Evolutionary conservation across 306 rosid genomes (phyloP).

Genomic region (Castanopsis chinensis): DNA sequence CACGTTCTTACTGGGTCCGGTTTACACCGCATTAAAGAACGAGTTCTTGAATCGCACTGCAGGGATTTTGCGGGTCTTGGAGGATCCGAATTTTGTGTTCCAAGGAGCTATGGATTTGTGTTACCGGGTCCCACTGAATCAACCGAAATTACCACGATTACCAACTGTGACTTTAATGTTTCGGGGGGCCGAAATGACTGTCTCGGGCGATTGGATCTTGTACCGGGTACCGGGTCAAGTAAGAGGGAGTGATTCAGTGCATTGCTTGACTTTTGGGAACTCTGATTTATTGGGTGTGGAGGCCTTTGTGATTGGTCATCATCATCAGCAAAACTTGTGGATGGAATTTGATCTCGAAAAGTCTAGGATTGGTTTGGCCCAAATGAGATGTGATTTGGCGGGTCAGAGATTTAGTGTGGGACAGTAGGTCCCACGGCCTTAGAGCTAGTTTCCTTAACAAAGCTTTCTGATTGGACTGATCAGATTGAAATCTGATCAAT

Average conservation of each 20-base stretch:
- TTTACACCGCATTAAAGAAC: constrained; percentile 41
- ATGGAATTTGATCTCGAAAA: constrained; percentile 70
- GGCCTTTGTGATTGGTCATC: constrained; percentile 76
- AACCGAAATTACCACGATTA: constrained; percentile 30
- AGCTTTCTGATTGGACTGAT: no score
- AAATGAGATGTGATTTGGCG: constrained; percentile 55
- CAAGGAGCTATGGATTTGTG: constrained; percentile 83
- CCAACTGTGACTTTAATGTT: constrained; percentile 66
- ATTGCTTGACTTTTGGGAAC: constrained; percentile 83
- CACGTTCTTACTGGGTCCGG: constrained; percentile 74
- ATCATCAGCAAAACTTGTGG: constrained; percentile 85
- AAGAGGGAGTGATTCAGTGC: constrained; percentile 51
- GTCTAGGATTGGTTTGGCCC: constrained; percentile 68
- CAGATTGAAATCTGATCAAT: no score
- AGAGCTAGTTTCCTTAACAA: no score
- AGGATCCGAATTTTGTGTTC: constrained; percentile 61
- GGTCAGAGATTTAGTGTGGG: constrained; percentile 41
- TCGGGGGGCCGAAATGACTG: constrained; percentile 63
- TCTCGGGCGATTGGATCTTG: constrained; percentile 45
- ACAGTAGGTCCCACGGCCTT: constrained; percentile 4
- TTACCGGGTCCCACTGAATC: constrained; percentile 44
- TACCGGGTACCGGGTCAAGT: constrained; percentile 49
- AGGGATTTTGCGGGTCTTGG: constrained; percentile 30
- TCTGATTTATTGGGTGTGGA: constrained; percentile 79
- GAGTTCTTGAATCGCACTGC: constrained; percentile 59